These are phyloP conservation scores for Theobroma cacao DNA, from an alignment of 345 rosid genomes.

Conservation along the genomic window DNA sequence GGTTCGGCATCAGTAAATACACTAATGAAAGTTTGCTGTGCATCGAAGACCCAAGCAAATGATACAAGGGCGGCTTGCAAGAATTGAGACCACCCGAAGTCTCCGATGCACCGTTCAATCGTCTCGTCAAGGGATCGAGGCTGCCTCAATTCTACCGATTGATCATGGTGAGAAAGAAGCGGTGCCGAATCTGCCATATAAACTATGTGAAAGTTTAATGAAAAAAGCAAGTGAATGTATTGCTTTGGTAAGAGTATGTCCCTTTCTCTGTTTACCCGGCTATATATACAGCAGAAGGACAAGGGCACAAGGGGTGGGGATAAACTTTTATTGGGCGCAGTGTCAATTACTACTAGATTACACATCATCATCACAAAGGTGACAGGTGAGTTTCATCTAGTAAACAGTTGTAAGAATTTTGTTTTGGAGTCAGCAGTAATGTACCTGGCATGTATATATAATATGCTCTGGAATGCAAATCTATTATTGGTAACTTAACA, in stretches of 20 bases:
- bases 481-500: too few relatives aligned
- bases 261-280: neutral
- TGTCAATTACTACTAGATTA: too few relatives aligned
- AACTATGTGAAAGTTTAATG: neutral
- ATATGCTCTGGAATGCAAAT: too few relatives aligned
- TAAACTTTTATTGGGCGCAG: too few relatives aligned
- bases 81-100: conserved; percentile 40
- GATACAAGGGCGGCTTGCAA: conserved; percentile 53
- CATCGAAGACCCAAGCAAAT: conserved; percentile 46
- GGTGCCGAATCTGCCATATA: conserved; percentile 22
- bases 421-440: too few relatives aligned
- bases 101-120: conserved; percentile 45
- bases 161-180: conserved; percentile 27
- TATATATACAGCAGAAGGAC: neutral
- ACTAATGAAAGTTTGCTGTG: conserved; percentile 60
- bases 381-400: too few relatives aligned
- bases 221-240: neutral
- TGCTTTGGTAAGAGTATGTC: neutral
- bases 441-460: too few relatives aligned
- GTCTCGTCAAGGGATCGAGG: conserved; percentile 33
- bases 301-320: neutral
- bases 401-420: too few relatives aligned
- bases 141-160: conserved; percentile 3
- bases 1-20: conserved; percentile 63
- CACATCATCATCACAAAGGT: too few relatives aligned